Conservation (phyloP, 139 green algal genomes). For the Picochlorum costavermella region DNA sequence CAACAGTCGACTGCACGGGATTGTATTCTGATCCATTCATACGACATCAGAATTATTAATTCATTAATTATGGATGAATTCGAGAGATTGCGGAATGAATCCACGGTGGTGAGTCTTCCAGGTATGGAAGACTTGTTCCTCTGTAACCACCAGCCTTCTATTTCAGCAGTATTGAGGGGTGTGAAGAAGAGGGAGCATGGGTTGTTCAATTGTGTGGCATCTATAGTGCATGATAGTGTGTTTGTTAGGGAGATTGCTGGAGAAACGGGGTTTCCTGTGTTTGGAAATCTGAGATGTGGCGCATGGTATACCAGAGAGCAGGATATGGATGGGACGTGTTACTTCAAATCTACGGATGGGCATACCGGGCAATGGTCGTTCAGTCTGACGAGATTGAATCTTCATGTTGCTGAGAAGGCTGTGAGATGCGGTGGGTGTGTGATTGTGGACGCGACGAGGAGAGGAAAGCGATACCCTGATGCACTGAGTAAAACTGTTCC, state of each 20-base stretch:
- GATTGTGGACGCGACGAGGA: slow-evolving; percentile 87
- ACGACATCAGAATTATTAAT: too few species aligned
- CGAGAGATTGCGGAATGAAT: too few species aligned
- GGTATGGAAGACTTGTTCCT: not conserved
- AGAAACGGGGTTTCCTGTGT: slow-evolving; percentile 44
- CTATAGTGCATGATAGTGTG: slow-evolving; percentile 51
- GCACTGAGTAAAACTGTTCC: slow-evolving; percentile 88
- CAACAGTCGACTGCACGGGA: too few species aligned
- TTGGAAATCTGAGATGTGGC: slow-evolving; percentile 85
- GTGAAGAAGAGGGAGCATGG: slow-evolving; percentile 50
- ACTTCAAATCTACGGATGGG: slow-evolving; percentile 95
- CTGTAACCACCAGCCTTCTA: slow-evolving; percentile 14
- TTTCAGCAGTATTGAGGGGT: slow-evolving; percentile 32
- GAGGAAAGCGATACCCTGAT: slow-evolving; percentile 83
- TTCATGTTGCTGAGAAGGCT: slow-evolving; percentile 54
- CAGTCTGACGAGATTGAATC: slow-evolving; percentile 76
- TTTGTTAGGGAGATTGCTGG: slow-evolving; percentile 63
- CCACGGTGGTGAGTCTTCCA: not conserved
- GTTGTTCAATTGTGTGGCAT: slow-evolving; percentile 70
- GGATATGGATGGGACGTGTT: slow-evolving; percentile 48
- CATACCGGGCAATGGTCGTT: slow-evolving; percentile 85
- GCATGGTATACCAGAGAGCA: slow-evolving; percentile 60
- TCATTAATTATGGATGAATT: not conserved
- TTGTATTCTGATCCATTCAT: too few species aligned
- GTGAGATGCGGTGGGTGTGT: slow-evolving; percentile 50